A percentile compares a stretch with the other conserved stretches of the same genome.
These are phyloP conservation scores for Sordariomycetes sp. DNA, from an alignment of 2,329 filamentous ascomycete species.

Conservation along the genomic window DNA sequence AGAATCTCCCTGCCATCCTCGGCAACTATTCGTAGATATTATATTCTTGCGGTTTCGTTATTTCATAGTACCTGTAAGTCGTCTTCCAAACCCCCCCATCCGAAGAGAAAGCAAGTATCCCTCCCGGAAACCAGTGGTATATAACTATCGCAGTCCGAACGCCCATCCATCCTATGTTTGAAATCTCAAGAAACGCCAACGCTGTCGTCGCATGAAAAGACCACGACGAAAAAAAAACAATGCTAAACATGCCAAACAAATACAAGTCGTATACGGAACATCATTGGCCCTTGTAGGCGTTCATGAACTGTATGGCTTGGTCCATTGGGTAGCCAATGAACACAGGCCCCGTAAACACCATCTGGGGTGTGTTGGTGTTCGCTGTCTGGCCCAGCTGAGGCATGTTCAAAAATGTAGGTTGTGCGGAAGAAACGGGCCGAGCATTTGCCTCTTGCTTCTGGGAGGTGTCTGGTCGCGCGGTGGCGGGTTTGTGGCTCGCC, in stretches of 20 bases:
- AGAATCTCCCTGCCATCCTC: neutral
- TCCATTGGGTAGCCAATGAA: conserved; percentile 87
- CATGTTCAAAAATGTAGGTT: neutral
- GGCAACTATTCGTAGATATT: neutral
- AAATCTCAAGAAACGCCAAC: conserved; percentile 1
- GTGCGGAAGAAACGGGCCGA: conserved; percentile 3
- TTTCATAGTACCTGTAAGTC: neutral
- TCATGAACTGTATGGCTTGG: conserved; percentile 67
- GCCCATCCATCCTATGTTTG: neutral
- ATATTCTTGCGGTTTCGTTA: neutral
- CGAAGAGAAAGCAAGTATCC: neutral
- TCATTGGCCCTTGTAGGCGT: conserved; percentile 33
- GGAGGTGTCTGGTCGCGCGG: neutral
- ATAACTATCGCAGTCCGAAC: neutral
- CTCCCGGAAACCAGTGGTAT: neutral
- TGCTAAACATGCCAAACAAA: conserved; percentile 5
- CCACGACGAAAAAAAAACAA: too few relatives aligned
- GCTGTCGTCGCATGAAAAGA: conserved; percentile 5
- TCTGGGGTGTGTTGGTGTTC: conserved; percentile 37
- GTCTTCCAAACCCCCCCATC: neutral
- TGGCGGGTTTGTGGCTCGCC: neutral
- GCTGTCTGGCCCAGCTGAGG: neutral
- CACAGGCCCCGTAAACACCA: conserved; percentile 87
- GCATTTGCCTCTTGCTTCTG: conserved; percentile 1
- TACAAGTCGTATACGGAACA: neutral